These are phyloP conservation scores for Boletus sensibilis DNA, from an alignment of 768 basidiomycete species.

Conservation along the genomic window DNA sequence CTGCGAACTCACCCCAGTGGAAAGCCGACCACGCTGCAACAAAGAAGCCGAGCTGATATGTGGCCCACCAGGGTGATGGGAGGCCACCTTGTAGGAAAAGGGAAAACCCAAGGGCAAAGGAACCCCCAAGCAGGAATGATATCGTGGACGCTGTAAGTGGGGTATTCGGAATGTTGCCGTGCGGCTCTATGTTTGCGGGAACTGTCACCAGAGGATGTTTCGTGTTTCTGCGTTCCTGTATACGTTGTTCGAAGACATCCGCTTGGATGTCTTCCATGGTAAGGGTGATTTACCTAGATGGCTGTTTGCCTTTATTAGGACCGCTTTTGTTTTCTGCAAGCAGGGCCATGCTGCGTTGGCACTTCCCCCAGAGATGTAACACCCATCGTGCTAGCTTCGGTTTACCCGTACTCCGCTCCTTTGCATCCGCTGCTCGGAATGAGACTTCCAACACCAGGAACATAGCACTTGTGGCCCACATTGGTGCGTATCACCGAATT, in stretches of 20 bases:
- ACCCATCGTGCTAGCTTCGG: background rate
- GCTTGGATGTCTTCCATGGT: slow-evolving; percentile 34
- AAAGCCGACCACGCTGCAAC: slow-evolving; percentile 81
- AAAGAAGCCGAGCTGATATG: slow-evolving; percentile 81
- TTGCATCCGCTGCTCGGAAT: slow-evolving; percentile 25
- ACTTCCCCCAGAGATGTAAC: slow-evolving; percentile 12
- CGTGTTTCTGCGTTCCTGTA: slow-evolving; percentile 40
- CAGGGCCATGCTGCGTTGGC: slow-evolving; percentile 22
- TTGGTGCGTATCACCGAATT: slow-evolving; percentile 48
- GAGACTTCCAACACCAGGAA: slow-evolving; percentile 56
- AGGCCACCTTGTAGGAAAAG: slow-evolving; percentile 51
- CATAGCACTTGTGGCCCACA: slow-evolving; percentile 87
- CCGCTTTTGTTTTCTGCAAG: background rate
- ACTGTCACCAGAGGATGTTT: slow-evolving; percentile 52
- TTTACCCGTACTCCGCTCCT: slow-evolving; percentile 14
- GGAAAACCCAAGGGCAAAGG: slow-evolving; percentile 58
- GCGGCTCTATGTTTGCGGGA: slow-evolving; percentile 40
- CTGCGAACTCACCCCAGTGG: slow-evolving; percentile 92
- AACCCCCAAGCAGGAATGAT: slow-evolving; percentile 79
- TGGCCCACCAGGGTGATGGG: slow-evolving; percentile 55
- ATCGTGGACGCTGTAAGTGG: slow-evolving; percentile 75
- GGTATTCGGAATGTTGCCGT: slow-evolving; percentile 82
- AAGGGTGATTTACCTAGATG: background rate
- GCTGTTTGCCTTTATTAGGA: slow-evolving; percentile 20
- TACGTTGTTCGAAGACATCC: slow-evolving; percentile 42